Percentiles rank a stretch among this genome's conserved stretches.
Evolutionary conservation across 306 rosid species (phyloP).

Genomic region (Medicago lupulina): DNA sequence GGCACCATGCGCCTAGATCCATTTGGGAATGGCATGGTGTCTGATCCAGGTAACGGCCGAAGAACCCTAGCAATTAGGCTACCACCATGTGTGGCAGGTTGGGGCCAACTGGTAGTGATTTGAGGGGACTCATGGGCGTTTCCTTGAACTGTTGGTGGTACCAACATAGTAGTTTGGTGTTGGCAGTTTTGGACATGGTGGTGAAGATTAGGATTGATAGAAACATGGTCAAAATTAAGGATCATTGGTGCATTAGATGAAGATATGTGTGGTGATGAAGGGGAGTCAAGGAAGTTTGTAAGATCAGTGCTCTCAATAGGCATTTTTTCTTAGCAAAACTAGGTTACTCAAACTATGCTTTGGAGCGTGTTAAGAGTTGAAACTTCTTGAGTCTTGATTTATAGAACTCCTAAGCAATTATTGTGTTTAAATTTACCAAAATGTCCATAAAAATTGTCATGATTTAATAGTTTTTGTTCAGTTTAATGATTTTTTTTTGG

Average conservation of each 20-base stretch:
- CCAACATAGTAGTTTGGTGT: background rate
- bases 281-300: background rate
- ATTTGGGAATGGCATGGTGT: background rate
- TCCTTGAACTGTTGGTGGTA: background rate
- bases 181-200: background rate
- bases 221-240: background rate
- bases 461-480: background rate
- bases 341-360: background rate
- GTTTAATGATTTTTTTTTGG: too few species aligned
- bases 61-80: background rate
- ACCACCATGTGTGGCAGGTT: background rate
- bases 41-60: background rate
- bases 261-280: slow-evolving; percentile 18
- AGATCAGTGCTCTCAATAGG: slow-evolving; percentile 25
- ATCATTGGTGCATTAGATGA: background rate
- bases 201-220: background rate
- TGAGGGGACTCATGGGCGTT: background rate
- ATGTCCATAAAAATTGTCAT: background rate
- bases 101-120: background rate
- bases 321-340: background rate
- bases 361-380: background rate
- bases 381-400: background rate
- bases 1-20: background rate
- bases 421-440: background rate
- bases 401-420: background rate